Evolutionary conservation across 2,329 filamentous ascomycete species (phyloP), one percentile per base, ranked within the genome.

Genomic region (Aspergillus cejpii): DNA sequence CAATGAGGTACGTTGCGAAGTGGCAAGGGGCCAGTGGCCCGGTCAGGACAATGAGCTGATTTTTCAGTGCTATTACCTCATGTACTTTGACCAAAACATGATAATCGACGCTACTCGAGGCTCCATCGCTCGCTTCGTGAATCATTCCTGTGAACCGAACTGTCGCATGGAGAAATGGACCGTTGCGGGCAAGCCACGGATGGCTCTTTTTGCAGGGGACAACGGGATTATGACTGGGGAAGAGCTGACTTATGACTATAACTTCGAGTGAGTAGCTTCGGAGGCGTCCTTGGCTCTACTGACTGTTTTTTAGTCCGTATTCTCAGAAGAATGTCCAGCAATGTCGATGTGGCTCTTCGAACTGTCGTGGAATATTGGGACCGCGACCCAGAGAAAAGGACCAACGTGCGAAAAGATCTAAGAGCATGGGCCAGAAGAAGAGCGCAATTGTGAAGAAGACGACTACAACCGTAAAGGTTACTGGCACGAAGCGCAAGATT

Each of bases 161-260:
- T 97, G 91, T 69, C 81, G 85, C 51, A 97, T 98, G 90, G 88
- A 94, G 60, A 97, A 96, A 66, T 95, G 89, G 88, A 91, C 90
- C 50, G 92, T 98, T 43, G 83, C 83, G 39, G 90, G 90, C 21
- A 89, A 94, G 65, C 91, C 91, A 33, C 82, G 92, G 44, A 97
- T 98, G 88, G 92, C 90, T 12, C 79, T 98, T 1, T 98, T 98
- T 64, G 92, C 92, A 10, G 91, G 91, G 24, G 85, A 94, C 56
- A 75, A 77, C 38, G 88, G 88, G 11, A 91, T 98, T 63, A 86
- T 86, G 81, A 95, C 90, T 8, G 92, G 92, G 19, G 89, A 97
- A 52, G 92, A 98, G 68, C 74, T 98, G 49, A 97, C 90, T 0
- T 98, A 98, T 64, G 92, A 98, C 74, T 85, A 85, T 64, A 85